Conservation (phyloP, 768 basidiomycete species). For the Suillus alpinus region DNA sequence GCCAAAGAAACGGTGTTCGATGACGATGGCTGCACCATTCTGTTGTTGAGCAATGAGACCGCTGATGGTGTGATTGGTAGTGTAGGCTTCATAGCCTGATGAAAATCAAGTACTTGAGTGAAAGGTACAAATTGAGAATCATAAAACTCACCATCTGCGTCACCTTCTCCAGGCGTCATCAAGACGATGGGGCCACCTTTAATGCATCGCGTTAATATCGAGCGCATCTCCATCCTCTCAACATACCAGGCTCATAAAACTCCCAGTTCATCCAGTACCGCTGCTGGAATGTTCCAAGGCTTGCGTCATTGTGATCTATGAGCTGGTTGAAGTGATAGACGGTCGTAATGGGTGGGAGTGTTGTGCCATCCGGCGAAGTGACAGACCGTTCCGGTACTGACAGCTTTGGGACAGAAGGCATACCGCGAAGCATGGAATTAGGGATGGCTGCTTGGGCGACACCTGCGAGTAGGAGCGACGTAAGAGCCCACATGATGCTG, state of each 20-base stretch:
- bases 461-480: conserved; percentile 9
- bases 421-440: conserved; percentile 19
- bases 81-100: conserved; percentile 43
- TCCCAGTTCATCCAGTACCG: conserved; percentile 71
- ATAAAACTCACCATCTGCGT: conserved; percentile 40
- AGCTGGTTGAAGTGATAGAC: conserved; percentile 31
- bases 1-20: conserved; percentile 77
- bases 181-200: conserved; percentile 26
- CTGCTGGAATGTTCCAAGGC: conserved; percentile 72
- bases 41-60: conserved; percentile 66
- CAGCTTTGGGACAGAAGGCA: conserved; percentile 14
- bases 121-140: background rate
- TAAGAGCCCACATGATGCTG: background rate
- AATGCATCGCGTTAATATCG: background rate
- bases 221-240: background rate
- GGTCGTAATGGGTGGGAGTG: conserved; percentile 23
- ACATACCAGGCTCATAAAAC: conserved; percentile 52
- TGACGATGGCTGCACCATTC: conserved; percentile 56
- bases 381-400: conserved; percentile 8
- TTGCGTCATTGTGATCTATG: conserved; percentile 50
- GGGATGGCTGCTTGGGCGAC: conserved; percentile 15
- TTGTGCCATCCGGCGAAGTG: conserved; percentile 22
- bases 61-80: conserved; percentile 62
- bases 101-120: background rate
- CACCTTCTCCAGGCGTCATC: conserved; percentile 60